These are phyloP conservation scores for Favolaschia claudopus DNA, from an alignment of 768 basidiomycete species.

Conservation along the genomic window DNA sequence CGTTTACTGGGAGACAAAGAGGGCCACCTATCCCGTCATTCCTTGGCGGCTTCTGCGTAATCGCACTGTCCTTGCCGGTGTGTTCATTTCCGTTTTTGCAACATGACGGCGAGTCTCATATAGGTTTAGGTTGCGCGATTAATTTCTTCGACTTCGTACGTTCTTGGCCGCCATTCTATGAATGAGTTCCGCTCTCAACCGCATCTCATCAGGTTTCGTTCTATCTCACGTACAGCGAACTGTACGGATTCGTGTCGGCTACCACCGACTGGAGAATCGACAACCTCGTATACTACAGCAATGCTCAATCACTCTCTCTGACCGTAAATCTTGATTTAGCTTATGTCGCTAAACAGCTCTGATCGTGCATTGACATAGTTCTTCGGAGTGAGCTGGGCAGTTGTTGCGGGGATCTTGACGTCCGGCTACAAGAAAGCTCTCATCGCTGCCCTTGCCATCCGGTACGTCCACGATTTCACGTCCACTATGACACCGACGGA, in stretches of 20 bases:
- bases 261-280: conserved; percentile 28
- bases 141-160: conserved; percentile 57
- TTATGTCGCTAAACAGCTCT: neutral
- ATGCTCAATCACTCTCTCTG: conserved; percentile 24
- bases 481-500: neutral
- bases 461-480: conserved; percentile 39
- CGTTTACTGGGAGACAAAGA: conserved; percentile 43
- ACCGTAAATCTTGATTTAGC: neutral
- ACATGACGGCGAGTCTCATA: neutral
- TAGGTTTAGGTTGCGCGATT: conserved; percentile 45
- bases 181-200: no score
- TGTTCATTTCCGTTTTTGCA: no score
- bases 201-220: conserved; percentile 48
- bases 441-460: conserved; percentile 52
- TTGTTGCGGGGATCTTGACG: conserved; percentile 47
- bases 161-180: neutral
- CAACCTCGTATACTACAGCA: conserved; percentile 26
- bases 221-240: conserved; percentile 62
- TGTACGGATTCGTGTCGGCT: conserved; percentile 57
- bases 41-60: conserved; percentile 56
- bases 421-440: conserved; percentile 41
- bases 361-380: conserved; percentile 38
- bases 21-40: conserved; percentile 54
- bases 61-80: conserved; percentile 52
- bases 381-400: conserved; percentile 57